Evolutionary conservation across 1,139 yeast species (phyloP), one percentile per base, ranked within the genome.

Genomic region (Candida albicans): DNA sequence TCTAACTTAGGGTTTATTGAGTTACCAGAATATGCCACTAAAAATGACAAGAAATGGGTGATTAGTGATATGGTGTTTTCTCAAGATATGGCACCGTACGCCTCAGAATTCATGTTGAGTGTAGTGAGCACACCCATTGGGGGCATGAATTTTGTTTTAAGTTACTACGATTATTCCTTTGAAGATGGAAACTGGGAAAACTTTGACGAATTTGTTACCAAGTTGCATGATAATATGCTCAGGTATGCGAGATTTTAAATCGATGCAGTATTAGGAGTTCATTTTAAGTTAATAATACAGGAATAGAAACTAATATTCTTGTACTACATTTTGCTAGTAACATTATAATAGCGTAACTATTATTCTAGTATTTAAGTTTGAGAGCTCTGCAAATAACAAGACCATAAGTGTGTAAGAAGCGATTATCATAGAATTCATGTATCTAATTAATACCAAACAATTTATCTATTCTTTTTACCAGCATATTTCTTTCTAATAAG

Each of bases 1-100:
- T 73, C 78, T 10, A 73, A 73, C 47, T 56, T 73, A 48, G 78
- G 78, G 2, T 49, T 61, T 4, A 53, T 65, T 18, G 58, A 58
- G 7, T 35, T 55, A 11, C 62, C 66, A 1, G 46, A 42, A 2
- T 53, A 49, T 32, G 41, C 42, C 6, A 31, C 32, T 6, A 32
- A 2, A 9, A 29, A 32, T 8, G 37, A 12, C 9, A 46, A 39
- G 15, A 40, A 40, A 2, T 66, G 67, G 69, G 54, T 56, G 1
- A 57, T 72, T 12, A 53, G 48, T 1, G 63, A 70, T 42, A 50
- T 70, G 56, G 53, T 67, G 1, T 72, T 72, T 48, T 56, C 70
- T 1, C 77, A 72, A 47, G 73, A 69, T 45, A 41, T 70, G 41
- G 65, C 73, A 2, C 65, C 72, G 1, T 49, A 56, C 2, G 68